Evolutionary conservation across 1,284 basidiomycete species (phyloP), one percentile per base, ranked within the genome.

Genomic region (Paramarasmius palmivorus): DNA sequence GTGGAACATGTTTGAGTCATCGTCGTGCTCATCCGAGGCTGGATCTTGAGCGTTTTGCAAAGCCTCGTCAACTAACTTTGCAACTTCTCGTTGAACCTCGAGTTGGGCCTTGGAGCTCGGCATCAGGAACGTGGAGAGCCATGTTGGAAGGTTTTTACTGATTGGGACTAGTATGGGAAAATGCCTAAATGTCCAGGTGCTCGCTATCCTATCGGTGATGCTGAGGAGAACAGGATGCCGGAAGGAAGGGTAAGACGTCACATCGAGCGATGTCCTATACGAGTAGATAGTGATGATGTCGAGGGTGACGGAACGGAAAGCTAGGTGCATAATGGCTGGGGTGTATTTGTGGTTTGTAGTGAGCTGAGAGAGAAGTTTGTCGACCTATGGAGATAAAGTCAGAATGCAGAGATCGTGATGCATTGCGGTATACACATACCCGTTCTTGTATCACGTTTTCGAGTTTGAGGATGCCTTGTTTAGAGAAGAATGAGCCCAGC

Each of bases 201-300:
- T 34, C 15, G 39, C 49, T 10, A 64, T 19, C 14, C 48, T 22
- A 2, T 26, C n/a, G 29, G 61, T 50, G 2, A 59, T 48, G 4
- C 53, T 55, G 12, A 57, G 19, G 14, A 59, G 35, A 38, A 65
- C 36, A 7, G 59, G 58, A 12, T 65, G 56, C 15, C 51, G 25
- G 54, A 70, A 69, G 19, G 57, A 54, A 1, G 60, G 60, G 8
- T 55, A 53, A 19, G 52, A 51, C 19, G 62, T 59, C 1, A 59
- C 54, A 41, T 61, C 52, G 20, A 58, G 44, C 3, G 53, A 56
- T 20, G 53, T 50, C 10, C 59, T 61, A 50, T 63, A 66, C 55
- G 63, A 65, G 53, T 65, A 65, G 19, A 60, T 57, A 9, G 59
- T 63, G 40, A 68, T 64, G 19, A 64, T 55, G 38, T 67, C 68